Conservation (phyloP, 495 filamentous ascomycete species). For the Daldinia childiae region DNA sequence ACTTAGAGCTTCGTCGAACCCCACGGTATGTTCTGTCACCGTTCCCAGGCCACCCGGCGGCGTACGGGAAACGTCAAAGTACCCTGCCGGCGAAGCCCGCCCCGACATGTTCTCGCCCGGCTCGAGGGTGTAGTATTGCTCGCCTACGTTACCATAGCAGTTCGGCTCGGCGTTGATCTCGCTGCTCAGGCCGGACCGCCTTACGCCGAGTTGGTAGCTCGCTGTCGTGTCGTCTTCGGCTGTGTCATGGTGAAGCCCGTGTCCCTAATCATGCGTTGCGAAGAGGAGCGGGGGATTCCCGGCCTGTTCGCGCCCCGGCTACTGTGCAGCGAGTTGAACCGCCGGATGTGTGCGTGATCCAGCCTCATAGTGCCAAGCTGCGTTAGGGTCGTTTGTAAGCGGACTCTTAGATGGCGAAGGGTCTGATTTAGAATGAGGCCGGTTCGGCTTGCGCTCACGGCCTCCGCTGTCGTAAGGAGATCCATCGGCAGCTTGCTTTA, state of each 20-base stretch:
- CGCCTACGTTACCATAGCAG: conserved; percentile 14
- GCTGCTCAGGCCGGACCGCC: conserved; percentile 21
- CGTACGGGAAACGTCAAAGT: conserved; percentile 19
- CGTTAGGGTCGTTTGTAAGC: conserved; percentile 12
- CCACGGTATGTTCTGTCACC: conserved; percentile 18
- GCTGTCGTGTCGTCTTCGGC: conserved; percentile 34
- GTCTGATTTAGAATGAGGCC: conserved; percentile 40
- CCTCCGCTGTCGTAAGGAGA: not conserved
- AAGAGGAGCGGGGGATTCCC: conserved; percentile 67
- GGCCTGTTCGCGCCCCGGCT: conserved; percentile 50
- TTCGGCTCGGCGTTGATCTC: conserved; percentile 11
- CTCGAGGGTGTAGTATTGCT: conserved; percentile 33
- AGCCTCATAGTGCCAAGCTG: conserved; percentile 37
- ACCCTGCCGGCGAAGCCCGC: not conserved
- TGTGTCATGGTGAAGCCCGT: conserved; percentile 27
- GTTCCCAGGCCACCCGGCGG: conserved; percentile 9
- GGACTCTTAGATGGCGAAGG: conserved; percentile 19
- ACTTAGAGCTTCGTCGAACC: not conserved
- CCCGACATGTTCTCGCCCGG: conserved; percentile 12
- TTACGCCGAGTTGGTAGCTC: not conserved
- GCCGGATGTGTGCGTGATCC: conserved; percentile 21
- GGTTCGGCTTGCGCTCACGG: not conserved
- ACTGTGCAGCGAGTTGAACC: conserved; percentile 29
- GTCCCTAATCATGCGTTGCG: conserved; percentile 23
- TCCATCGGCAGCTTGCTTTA: not conserved